Conservation (phyloP, 1,284 basidiomycete species). For the Sporisorium scitamineum region DNA sequence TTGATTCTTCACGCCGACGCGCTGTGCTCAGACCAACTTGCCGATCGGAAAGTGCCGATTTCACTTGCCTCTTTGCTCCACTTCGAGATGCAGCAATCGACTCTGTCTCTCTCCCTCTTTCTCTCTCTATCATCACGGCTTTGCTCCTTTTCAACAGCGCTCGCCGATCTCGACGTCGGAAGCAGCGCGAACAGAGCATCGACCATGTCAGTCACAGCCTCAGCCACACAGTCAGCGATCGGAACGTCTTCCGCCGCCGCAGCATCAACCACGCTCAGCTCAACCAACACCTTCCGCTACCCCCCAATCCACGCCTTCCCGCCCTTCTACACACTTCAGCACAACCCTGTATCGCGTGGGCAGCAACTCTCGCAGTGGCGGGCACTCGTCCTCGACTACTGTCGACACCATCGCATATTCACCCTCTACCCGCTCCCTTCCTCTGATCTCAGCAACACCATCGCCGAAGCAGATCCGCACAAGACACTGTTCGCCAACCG, state of each 20-base stretch:
- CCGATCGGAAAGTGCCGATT: constrained; percentile 3
- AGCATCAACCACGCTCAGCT: not conserved
- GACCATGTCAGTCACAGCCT: constrained; percentile 8
- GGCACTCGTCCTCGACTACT: constrained; percentile 70
- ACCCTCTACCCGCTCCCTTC: constrained; percentile 65
- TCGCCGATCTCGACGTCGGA: not conserved
- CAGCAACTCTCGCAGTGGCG: constrained; percentile 72
- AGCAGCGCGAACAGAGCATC: not conserved
- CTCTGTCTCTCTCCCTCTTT: not conserved
- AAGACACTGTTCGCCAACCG: constrained; percentile 33
- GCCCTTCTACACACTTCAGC: constrained; percentile 74
- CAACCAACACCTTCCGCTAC: constrained; percentile 64
- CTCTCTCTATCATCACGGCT: not conserved
- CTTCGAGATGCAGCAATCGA: not conserved
- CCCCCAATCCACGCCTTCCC: constrained; percentile 73
- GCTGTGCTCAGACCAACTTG: not conserved
- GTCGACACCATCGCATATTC: constrained; percentile 70
- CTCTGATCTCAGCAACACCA: not conserved
- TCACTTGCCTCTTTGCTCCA: not conserved
- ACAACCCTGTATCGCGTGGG: constrained; percentile 71
- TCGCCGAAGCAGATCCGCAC: constrained; percentile 16
- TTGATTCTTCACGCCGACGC: too few relatives aligned
- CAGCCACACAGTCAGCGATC: not conserved
- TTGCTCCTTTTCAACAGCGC: not conserved
- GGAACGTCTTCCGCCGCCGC: constrained; percentile 12